A percentile compares a stretch with the other conserved stretches of the same genome.
phyloP scores from a whole-genome alignment of 352 stramenopile species.

The Globisporangium recalcitrans region DNA sequence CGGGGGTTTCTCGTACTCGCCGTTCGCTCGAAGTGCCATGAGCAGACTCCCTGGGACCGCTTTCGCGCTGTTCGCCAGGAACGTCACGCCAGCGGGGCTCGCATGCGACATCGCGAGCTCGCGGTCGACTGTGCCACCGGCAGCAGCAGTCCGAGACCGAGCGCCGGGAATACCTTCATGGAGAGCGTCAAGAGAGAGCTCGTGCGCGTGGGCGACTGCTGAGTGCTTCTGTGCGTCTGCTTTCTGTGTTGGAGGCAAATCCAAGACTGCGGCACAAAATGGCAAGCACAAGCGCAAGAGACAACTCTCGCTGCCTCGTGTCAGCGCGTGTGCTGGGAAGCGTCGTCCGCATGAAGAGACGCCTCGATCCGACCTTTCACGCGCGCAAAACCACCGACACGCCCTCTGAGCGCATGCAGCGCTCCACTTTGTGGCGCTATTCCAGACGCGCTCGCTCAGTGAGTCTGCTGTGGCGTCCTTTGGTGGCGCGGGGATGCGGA shows the following conservation, averaged over 20 bases:
- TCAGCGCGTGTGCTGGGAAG: too few species aligned
- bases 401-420: too few species aligned
- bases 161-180: constrained; percentile 13
- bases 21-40: background rate
- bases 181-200: background rate
- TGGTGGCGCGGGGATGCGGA: background rate
- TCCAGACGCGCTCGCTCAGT: too few species aligned
- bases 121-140: constrained; percentile 16
- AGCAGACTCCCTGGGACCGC: constrained; percentile 15
- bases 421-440: too few species aligned
- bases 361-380: background rate
- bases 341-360: background rate
- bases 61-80: constrained; percentile 14
- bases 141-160: constrained; percentile 11
- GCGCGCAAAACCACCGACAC: background rate
- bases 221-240: background rate
- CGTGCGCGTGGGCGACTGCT: too few species aligned
- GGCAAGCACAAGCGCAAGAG: background rate
- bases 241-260: constrained; percentile 8
- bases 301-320: too few species aligned
- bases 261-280: background rate
- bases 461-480: too few species aligned
- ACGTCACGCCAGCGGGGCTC: constrained; percentile 12
- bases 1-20: background rate
- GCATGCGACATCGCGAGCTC: constrained; percentile 13